Percentiles rank a stretch among this genome's conserved stretches.
phyloP scores from a whole-genome alignment of 2,329 filamentous ascomycete species.

The Aureobasidium leucospermi region DNA sequence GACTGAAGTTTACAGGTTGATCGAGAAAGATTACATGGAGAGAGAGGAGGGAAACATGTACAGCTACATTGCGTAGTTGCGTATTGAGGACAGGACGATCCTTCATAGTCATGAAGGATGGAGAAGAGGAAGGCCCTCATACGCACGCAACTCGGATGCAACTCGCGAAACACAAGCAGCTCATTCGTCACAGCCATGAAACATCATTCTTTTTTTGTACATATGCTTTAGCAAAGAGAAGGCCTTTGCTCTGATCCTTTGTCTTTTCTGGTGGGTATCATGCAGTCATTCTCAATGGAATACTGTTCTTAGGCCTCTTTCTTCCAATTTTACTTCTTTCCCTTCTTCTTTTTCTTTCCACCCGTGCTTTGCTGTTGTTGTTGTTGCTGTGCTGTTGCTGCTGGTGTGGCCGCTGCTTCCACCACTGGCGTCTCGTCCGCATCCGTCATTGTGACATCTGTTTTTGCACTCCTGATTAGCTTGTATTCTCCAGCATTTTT shows the following conservation, averaged over 20 bases:
- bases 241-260: too few species aligned
- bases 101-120: too few species aligned
- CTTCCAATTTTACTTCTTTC: neutral
- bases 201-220: too few species aligned
- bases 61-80: constrained; percentile 37
- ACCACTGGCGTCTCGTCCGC: neutral
- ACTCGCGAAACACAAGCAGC: too few species aligned
- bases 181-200: too few species aligned
- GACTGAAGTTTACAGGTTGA: constrained; percentile 51
- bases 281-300: too few species aligned
- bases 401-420: neutral
- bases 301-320: too few species aligned
- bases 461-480: constrained; percentile 8
- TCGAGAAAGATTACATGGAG: constrained; percentile 91
- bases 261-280: too few species aligned
- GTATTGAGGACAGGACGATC: neutral
- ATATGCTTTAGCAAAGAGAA: too few species aligned
- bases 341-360: constrained; percentile 14
- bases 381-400: too few species aligned
- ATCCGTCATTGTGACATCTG: constrained; percentile 28
- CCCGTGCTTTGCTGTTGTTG: neutral
- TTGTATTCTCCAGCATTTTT: neutral
- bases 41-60: constrained; percentile 58
- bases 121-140: too few species aligned
- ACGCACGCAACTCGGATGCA: too few species aligned